Evolutionary conservation across 148 eudicot genomes (phyloP).

Genomic region (Diospyros kaki): DNA sequence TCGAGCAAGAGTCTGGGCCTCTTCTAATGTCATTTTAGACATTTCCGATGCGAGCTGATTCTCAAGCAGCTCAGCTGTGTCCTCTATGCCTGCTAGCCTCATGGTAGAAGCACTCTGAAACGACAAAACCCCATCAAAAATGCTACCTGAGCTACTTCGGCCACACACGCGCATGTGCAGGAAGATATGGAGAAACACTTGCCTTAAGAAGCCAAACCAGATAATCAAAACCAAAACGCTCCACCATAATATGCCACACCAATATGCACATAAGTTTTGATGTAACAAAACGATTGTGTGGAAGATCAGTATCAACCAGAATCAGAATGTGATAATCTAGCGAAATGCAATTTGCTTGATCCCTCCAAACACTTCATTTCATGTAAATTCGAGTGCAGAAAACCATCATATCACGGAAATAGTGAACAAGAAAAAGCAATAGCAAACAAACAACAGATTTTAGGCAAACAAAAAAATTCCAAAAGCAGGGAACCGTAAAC

Average conservation of each 20-base stretch:
- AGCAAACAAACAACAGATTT: no score
- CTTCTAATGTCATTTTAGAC: slow-evolving; percentile 75
- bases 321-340: no score
- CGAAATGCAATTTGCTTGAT: no score
- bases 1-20: slow-evolving; percentile 61
- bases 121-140: slow-evolving; percentile 8
- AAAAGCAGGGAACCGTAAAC: no score
- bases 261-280: no score
- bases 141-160: not conserved
- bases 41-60: slow-evolving; percentile 72
- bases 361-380: no score
- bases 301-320: no score
- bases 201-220: not conserved
- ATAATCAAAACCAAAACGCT: not conserved
- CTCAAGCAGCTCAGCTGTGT: slow-evolving; percentile 74
- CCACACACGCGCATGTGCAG: not conserved
- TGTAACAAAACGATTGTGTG: not conserved
- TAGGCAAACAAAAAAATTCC: no score
- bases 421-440: no score
- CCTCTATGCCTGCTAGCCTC: slow-evolving; percentile 70
- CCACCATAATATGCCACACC: not conserved
- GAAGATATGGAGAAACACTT: not conserved
- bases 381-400: no score
- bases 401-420: no score
- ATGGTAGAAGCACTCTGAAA: slow-evolving; percentile 78